Conservation (phyloP, 345 rosid genomes). For the Anacardium occidentale region DNA sequence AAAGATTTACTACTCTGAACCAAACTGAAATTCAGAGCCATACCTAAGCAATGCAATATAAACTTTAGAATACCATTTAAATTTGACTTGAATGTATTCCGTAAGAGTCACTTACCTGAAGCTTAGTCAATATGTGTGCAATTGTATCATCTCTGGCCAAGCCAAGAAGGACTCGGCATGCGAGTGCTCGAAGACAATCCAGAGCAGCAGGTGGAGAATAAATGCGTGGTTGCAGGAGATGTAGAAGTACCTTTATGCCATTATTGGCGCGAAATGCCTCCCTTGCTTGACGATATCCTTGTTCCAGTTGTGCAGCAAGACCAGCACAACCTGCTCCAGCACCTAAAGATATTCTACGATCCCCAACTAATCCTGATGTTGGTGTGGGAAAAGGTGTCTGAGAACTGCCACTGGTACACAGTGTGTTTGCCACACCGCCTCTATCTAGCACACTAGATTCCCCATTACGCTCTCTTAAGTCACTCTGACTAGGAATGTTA, state of each 20-base stretch:
- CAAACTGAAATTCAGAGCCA: background rate
- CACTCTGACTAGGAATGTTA: slow-evolving; percentile 42
- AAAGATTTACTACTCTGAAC: background rate
- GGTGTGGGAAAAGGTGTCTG: slow-evolving; percentile 61
- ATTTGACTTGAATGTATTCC: background rate
- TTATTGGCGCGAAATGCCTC: slow-evolving; percentile 92
- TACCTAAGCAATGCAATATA: background rate
- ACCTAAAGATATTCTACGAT: slow-evolving; percentile 90
- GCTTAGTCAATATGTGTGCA: slow-evolving; percentile 97
- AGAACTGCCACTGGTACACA: slow-evolving; percentile 42
- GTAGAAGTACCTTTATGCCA: slow-evolving; percentile 95
- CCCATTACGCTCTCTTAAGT: slow-evolving; percentile 52
- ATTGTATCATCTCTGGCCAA: slow-evolving; percentile 94
- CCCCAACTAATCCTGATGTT: slow-evolving; percentile 93
- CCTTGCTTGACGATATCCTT: slow-evolving; percentile 92
- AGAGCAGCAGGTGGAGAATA: slow-evolving; percentile 87
- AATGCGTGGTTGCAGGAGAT: slow-evolving; percentile 89
- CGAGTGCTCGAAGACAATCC: slow-evolving; percentile 92
- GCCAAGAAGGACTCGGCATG: slow-evolving; percentile 95
- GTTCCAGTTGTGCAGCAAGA: slow-evolving; percentile 97
- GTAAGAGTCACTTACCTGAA: slow-evolving; percentile 59
- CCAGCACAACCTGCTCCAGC: slow-evolving; percentile 98
- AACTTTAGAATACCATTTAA: background rate
- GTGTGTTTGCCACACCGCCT: slow-evolving; percentile 36
- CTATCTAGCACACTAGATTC: slow-evolving; percentile 47